phyloP scores from a whole-genome alignment of 192 early-diverging fungal species.

The Backusella psychrophila region DNA sequence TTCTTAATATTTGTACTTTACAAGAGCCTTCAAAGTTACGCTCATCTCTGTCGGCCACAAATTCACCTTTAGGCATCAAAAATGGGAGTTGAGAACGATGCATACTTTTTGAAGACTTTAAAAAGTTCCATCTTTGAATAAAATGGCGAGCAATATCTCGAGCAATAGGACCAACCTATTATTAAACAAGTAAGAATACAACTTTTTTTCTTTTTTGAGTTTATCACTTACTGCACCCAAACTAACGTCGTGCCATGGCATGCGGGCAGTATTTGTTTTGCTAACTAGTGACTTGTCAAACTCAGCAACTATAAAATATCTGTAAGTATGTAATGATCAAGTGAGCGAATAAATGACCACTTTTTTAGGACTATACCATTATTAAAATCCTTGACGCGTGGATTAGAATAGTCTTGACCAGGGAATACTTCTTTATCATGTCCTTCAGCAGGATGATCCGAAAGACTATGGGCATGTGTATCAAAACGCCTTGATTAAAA shows the following conservation, averaged over 20 bases:
- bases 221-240: slow-evolving; percentile 56
- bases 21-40: slow-evolving; percentile 57
- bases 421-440: slow-evolving; percentile 50
- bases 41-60: slow-evolving; percentile 55
- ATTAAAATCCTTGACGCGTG: slow-evolving; percentile 75
- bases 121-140: slow-evolving; percentile 88
- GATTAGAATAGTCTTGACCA: slow-evolving; percentile 91
- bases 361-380: slow-evolving; percentile 39
- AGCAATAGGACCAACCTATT: slow-evolving; percentile 63
- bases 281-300: slow-evolving; percentile 37
- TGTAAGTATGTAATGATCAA: background rate
- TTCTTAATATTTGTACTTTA: slow-evolving; percentile 65
- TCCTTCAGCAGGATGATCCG: slow-evolving; percentile 57
- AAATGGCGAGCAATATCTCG: slow-evolving; percentile 85
- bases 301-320: slow-evolving; percentile 17
- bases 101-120: slow-evolving; percentile 67
- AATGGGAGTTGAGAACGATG: slow-evolving; percentile 58
- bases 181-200: background rate
- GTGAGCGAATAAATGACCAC: background rate
- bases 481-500: slow-evolving; percentile 68
- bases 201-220: background rate
- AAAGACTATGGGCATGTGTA: slow-evolving; percentile 72
- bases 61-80: slow-evolving; percentile 74
- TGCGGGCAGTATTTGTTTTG: slow-evolving; percentile 49
- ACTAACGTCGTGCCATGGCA: slow-evolving; percentile 91